Conservation (phyloP, 2,329 filamentous ascomycete species). For the Neonectria coccinea region DNA sequence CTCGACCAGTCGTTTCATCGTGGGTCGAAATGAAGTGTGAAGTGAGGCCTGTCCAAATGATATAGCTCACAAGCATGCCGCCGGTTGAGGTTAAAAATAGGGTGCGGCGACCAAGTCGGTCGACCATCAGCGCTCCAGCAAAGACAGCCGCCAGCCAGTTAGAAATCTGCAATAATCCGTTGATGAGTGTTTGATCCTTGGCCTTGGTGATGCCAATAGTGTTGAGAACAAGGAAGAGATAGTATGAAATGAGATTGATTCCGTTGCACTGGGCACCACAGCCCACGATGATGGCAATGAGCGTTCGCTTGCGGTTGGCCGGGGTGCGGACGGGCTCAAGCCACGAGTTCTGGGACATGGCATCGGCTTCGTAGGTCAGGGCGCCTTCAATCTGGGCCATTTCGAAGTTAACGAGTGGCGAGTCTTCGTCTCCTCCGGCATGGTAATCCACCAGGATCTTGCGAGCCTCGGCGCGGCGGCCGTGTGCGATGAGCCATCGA, state of each 20-base stretch:
- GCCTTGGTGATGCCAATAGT: constrained; percentile 54
- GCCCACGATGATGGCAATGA: constrained; percentile 39
- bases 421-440: constrained; percentile 54
- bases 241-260: constrained; percentile 45
- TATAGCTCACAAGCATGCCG: constrained; percentile 52
- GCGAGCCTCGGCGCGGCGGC: constrained; percentile 50
- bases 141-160: constrained; percentile 54
- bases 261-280: constrained; percentile 42
- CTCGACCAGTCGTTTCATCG: constrained; percentile 38
- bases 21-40: constrained; percentile 36
- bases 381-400: constrained; percentile 55
- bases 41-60: constrained; percentile 49
- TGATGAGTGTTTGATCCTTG: constrained; percentile 49
- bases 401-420: constrained; percentile 56
- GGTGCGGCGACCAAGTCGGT: constrained; percentile 55
- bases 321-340: constrained; percentile 56
- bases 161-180: constrained; percentile 49
- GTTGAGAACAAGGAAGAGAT: constrained; percentile 54
- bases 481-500: constrained; percentile 49
- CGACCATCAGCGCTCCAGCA: constrained; percentile 53
- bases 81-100: constrained; percentile 53
- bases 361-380: constrained; percentile 48
- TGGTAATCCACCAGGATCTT: constrained; percentile 56
- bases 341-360: constrained; percentile 51
- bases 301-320: constrained; percentile 42